A percentile compares a stretch with the other conserved stretches of the same genome.
Evolutionary conservation across 2,329 filamentous ascomycete species (phyloP).

Genomic region (Furcasterigmium sp.): DNA sequence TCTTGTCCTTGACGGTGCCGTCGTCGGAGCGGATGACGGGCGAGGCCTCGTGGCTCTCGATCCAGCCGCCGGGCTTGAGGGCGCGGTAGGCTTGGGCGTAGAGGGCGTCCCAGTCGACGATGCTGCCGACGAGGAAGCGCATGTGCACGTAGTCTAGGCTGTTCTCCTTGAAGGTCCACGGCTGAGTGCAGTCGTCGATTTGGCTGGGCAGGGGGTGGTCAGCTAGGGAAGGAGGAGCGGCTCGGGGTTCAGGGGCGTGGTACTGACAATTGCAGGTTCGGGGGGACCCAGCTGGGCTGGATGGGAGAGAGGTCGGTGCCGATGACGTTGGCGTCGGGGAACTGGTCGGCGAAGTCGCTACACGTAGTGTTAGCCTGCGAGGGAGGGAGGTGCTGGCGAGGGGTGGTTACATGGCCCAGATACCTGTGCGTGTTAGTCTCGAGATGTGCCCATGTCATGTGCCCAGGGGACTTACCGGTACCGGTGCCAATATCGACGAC

Average conservation of each 20-base stretch:
- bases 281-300: conserved; percentile 50
- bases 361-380: background rate
- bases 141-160: conserved; percentile 55
- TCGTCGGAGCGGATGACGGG: conserved; percentile 21
- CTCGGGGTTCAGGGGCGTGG: too few species aligned
- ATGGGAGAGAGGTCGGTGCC: conserved; percentile 54
- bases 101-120: conserved; percentile 46
- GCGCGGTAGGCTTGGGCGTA: conserved; percentile 42
- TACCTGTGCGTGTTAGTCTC: background rate
- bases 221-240: background rate
- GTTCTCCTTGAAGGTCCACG: conserved; percentile 40
- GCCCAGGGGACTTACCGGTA: conserved; percentile 6
- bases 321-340: conserved; percentile 38
- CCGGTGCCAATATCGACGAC: conserved; percentile 13
- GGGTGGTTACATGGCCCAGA: conserved; percentile 8
- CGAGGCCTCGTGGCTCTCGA: conserved; percentile 30
- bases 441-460: background rate
- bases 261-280: conserved; percentile 40
- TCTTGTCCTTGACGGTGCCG: conserved; percentile 18
- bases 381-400: too few species aligned
- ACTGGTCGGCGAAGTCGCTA: conserved; percentile 42
- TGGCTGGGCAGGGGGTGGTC: conserved; percentile 19
- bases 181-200: conserved; percentile 55
- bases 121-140: conserved; percentile 45
- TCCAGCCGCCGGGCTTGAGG: conserved; percentile 42